Conservation (phyloP, 2,329 filamentous ascomycete species). For the Sporothrix curviconia region DNA sequence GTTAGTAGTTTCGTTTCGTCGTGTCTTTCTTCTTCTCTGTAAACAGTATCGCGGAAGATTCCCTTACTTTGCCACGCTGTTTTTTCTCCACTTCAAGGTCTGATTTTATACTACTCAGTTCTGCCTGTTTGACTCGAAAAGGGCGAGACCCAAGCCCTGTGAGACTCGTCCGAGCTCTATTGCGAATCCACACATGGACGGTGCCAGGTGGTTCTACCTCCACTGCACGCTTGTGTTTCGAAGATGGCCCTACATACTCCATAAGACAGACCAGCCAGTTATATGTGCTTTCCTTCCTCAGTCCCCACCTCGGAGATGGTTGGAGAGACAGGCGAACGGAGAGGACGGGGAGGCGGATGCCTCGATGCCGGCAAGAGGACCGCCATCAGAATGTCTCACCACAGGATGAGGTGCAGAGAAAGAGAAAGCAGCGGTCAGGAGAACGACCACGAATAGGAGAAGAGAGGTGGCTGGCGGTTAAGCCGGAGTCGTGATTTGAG, state of each 20-base stretch:
- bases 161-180: not conserved
- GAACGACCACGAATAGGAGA: not conserved
- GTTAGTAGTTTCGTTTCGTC: too few species aligned
- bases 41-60: too few species aligned
- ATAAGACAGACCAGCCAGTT: not conserved
- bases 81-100: not conserved
- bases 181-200: not conserved
- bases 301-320: too few species aligned
- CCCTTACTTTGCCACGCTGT: not conserved
- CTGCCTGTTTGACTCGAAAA: too few species aligned
- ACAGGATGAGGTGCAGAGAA: not conserved
- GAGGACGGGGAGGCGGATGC: too few species aligned
- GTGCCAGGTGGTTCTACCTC: not conserved
- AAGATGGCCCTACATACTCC: not conserved
- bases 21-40: too few species aligned
- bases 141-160: not conserved
- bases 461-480: not conserved
- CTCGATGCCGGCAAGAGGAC: not conserved
- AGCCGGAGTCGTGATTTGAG: not conserved
- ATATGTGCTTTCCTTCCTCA: not conserved
- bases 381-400: not conserved
- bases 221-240: not conserved
- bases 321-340: too few species aligned
- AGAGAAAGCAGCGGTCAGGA: slow-evolving; percentile 4
- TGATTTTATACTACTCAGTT: too few species aligned